Percentiles rank a stretch among this genome's conserved stretches.
Conservation (phyloP, 805 yeast species). For the Metschnikowia reukaufii region DNA sequence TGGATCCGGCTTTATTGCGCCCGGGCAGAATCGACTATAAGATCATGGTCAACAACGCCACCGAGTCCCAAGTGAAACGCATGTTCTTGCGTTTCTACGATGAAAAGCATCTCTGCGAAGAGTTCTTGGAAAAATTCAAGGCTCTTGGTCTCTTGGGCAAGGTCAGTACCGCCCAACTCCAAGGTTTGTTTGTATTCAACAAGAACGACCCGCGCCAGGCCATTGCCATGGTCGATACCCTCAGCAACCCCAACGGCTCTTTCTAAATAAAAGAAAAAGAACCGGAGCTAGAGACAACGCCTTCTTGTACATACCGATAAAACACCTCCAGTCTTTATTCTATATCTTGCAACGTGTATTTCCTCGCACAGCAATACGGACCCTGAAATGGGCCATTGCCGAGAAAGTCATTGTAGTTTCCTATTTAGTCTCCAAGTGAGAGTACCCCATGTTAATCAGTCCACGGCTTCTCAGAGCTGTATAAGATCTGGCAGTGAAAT, state of each 20-base stretch:
- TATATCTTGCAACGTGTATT: no score
- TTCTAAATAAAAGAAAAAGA: conserved; percentile 1
- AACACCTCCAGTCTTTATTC: no score
- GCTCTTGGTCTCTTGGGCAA: conserved; percentile 42
- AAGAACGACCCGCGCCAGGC: conserved; percentile 82
- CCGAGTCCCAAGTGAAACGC: conserved; percentile 68
- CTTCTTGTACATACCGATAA: neutral
- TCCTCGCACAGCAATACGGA: no score
- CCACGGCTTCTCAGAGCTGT: no score
- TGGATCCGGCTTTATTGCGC: conserved; percentile 89
- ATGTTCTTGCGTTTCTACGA: conserved; percentile 92
- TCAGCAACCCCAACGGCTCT: conserved; percentile 30
- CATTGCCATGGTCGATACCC: conserved; percentile 56
- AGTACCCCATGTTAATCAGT: no score
- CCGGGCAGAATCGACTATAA: conserved; percentile 94
- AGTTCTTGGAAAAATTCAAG: conserved; percentile 46
- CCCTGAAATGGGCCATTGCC: no score
- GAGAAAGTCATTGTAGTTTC: no score
- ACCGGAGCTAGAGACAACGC: neutral
- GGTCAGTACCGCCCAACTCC: conserved; percentile 91
- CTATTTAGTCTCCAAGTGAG: no score
- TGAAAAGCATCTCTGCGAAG: conserved; percentile 53
- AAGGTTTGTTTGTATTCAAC: conserved; percentile 91
- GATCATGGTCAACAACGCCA: conserved; percentile 82
- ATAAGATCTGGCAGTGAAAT: no score